Evolutionary conservation across 1,284 basidiomycete genomes (phyloP).

Genomic region (Kwoniella shivajii): DNA sequence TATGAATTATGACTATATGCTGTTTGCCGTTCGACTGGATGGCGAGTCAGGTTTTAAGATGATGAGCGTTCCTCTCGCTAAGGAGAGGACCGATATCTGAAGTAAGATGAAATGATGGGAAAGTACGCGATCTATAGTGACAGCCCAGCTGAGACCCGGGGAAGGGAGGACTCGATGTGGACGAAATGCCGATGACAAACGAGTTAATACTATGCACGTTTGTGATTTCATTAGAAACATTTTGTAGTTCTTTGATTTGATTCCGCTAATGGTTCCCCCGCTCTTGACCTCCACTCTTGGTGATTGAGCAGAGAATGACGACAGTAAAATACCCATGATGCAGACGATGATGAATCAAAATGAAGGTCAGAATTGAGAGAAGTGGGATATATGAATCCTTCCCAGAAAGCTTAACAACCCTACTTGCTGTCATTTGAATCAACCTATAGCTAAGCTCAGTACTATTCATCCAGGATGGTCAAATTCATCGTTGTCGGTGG

Average conservation of each 20-base stretch:
- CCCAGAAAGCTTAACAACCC: no score
- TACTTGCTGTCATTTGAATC: background rate
- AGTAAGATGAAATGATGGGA: background rate
- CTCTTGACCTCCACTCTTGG: no score
- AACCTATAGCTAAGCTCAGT: slow-evolving; percentile 3
- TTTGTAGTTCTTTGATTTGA: background rate
- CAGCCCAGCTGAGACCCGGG: background rate
- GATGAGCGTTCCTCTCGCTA: slow-evolving; percentile 13
- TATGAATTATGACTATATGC: no score
- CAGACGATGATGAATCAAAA: no score
- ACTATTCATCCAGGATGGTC: slow-evolving; percentile 6
- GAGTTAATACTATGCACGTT: slow-evolving; percentile 1
- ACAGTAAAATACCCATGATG: no score
- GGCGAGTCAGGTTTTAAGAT: background rate
- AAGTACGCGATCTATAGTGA: slow-evolving; percentile 4
- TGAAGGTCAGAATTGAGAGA: no score
- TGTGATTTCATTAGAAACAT: background rate
- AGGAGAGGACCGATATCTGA: slow-evolving; percentile 14
- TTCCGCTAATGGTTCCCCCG: slow-evolving; percentile 4
- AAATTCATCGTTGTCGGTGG: slow-evolving; percentile 49
- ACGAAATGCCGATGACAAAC: background rate
- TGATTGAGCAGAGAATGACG: no score
- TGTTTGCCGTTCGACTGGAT: no score
- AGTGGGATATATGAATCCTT: no score
- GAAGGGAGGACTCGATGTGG: background rate